Conservation (phyloP, 1,284 basidiomycete species). For the Rhodotorula sp. region DNA sequence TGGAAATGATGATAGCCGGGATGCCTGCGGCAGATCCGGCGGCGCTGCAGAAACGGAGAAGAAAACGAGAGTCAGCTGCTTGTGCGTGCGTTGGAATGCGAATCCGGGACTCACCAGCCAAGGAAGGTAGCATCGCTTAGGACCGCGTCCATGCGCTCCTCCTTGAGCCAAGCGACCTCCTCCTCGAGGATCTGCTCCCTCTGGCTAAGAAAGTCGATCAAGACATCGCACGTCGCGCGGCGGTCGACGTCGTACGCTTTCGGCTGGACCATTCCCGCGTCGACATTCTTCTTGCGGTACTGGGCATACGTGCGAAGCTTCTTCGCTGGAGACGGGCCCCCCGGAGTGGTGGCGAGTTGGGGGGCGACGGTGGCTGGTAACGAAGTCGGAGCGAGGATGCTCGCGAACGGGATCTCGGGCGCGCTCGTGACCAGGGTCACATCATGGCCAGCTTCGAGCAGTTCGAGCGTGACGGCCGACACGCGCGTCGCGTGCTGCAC, state of each 20-base stretch:
- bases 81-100: neutral
- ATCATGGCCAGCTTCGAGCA: constrained; percentile 40
- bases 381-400: constrained; percentile 27
- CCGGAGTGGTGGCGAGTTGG: neutral
- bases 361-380: constrained; percentile 27
- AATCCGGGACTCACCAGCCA: constrained; percentile 59
- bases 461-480: constrained; percentile 41
- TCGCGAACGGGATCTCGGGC: constrained; percentile 41
- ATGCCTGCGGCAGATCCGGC: constrained; percentile 64
- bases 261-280: constrained; percentile 45
- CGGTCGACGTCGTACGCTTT: constrained; percentile 60
- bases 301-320: constrained; percentile 14
- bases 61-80: neutral
- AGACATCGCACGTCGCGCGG: constrained; percentile 62
- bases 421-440: constrained; percentile 46
- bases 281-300: constrained; percentile 43
- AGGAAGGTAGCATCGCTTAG: constrained; percentile 74
- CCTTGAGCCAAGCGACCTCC: constrained; percentile 61
- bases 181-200: constrained; percentile 60
- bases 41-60: constrained; percentile 53
- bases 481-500: constrained; percentile 45
- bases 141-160: constrained; percentile 60
- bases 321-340: neutral
- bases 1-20: constrained; percentile 65
- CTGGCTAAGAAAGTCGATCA: constrained; percentile 59